These are phyloP conservation scores for Penicillium fimorum DNA, from an alignment of 495 filamentous ascomycete genomes.

Conservation along the genomic window DNA sequence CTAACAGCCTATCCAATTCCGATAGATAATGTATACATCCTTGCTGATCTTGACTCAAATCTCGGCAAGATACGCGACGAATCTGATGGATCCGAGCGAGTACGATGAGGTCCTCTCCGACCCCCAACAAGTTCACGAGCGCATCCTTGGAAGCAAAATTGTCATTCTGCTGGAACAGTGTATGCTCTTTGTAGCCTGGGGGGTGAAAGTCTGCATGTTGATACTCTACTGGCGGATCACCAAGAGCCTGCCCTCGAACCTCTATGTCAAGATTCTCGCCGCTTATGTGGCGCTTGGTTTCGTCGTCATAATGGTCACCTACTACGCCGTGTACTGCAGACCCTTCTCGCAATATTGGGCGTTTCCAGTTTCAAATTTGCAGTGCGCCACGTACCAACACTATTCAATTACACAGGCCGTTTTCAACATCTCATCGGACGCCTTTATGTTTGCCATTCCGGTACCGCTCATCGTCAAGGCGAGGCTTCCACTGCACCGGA, in stretches of 20 bases:
- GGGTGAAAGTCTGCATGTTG: slow-evolving; percentile 51
- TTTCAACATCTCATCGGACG: slow-evolving; percentile 65
- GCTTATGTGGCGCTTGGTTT: slow-evolving; percentile 55
- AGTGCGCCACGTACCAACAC: slow-evolving; percentile 40
- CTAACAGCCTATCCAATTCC: background rate
- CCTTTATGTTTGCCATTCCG: slow-evolving; percentile 59
- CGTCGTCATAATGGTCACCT: slow-evolving; percentile 58
- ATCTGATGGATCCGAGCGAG: slow-evolving; percentile 57
- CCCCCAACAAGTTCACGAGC: slow-evolving; percentile 38
- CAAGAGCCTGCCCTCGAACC: slow-evolving; percentile 33
- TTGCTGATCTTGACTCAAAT: slow-evolving; percentile 57
- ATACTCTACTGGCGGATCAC: slow-evolving; percentile 49
- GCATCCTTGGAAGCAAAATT: slow-evolving; percentile 52
- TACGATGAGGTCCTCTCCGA: slow-evolving; percentile 44
- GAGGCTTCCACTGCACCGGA: slow-evolving; percentile 49
- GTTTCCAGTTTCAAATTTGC: slow-evolving; percentile 41
- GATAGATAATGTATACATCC: slow-evolving; percentile 51
- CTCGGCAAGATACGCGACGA: slow-evolving; percentile 54
- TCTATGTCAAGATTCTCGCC: slow-evolving; percentile 53
- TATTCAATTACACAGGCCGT: slow-evolving; percentile 67
- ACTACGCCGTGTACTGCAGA: slow-evolving; percentile 62
- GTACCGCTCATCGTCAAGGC: slow-evolving; percentile 57
- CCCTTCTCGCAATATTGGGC: slow-evolving; percentile 63
- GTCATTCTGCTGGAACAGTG: slow-evolving; percentile 53
- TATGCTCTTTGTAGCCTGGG: slow-evolving; percentile 52